Evolutionary conservation across 2,329 filamentous ascomycete species (phyloP), one percentile per base, ranked within the genome.

Genomic region (Paracoccidioides brasiliensis): DNA sequence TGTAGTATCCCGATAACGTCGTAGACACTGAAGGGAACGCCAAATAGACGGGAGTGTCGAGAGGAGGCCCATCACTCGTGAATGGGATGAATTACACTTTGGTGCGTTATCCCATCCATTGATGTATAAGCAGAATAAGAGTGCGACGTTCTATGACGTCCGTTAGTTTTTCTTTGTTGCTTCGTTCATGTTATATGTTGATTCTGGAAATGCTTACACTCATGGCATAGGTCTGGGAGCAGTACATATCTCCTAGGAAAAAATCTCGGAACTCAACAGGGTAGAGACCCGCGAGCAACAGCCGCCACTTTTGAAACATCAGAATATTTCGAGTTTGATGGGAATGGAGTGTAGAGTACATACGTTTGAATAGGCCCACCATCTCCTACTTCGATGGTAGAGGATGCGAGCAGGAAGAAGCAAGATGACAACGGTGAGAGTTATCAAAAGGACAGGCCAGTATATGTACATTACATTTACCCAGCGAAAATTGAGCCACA

Each of bases 201-300:
- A 10, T 30, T 30, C 14, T 6, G 49, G 42, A 35, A 12, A 2
- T 5, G 80, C 86, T 74, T 77, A 91, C 88, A 58, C 88, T 85
- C 71, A 88, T 88, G 14, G 85, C 80, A 70, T 98, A 98, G 5
- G 90, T 95, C 55, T 95, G 77, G 2, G 93, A 97, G 71, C 91
- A 97, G 70, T 95, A 95, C 78, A 97, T 96, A 68, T 98, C 93
- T 53, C 93, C 93, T 0, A 97, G 79, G 70, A 96, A 97, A 73
- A 98, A 97, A 70, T 98, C 93, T 56, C 90, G 82, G 69, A 97
- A 98, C 68, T 97, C 91, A 52, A 98, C 93, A 1, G 89, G 89
- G 65, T 94, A 96, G 22, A 95, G 69, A 3, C 90, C 90, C 12
- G 91, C 88, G 51, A 91, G 79, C 54, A 94, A 74, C 15, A 97